Evolutionary conservation across 192 early-diverging fungal genomes (phyloP).

Genomic region (Coemansia sp.): DNA sequence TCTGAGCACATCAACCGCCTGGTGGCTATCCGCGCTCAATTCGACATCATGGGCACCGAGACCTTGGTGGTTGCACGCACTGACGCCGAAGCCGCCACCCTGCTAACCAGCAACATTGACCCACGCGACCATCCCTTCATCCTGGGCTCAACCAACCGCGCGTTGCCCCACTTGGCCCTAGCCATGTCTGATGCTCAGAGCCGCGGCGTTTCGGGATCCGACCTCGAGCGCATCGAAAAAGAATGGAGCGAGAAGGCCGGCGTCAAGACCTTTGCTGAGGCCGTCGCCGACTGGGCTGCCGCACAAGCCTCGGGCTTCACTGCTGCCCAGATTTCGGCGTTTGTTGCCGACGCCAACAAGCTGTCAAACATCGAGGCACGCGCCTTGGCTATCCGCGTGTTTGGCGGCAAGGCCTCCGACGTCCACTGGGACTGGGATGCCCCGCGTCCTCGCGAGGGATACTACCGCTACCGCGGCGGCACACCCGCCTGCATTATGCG

Average conservation of each 20-base stretch:
- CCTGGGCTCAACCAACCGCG: constrained; percentile 87
- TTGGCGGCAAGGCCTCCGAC: constrained; percentile 45
- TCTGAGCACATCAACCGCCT: constrained; percentile 97
- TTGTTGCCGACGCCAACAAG: constrained; percentile 48
- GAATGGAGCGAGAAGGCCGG: constrained; percentile 80
- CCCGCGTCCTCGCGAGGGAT: constrained; percentile 91
- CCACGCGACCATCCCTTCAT: constrained; percentile 95
- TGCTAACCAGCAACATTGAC: constrained; percentile 96
- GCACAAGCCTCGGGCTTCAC: constrained; percentile 43
- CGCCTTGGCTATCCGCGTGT: constrained; percentile 66
- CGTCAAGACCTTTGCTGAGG: constrained; percentile 80
- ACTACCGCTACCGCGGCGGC: constrained; percentile 96
- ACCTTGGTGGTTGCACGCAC: constrained; percentile 93
- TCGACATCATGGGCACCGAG: constrained; percentile 98
- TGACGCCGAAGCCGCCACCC: constrained; percentile 95
- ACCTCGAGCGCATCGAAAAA: constrained; percentile 80
- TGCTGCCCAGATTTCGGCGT: constrained; percentile 59
- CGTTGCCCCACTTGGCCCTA: constrained; percentile 66
- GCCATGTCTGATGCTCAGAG: constrained; percentile 83
- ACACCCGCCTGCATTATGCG: constrained; percentile 86
- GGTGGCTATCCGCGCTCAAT: constrained; percentile 92
- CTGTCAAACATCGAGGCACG: constrained; percentile 86
- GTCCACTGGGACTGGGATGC: constrained; percentile 89
- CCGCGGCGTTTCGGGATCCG: constrained; percentile 69
- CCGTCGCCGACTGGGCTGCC: constrained; percentile 69